Evolutionary conservation across 345 rosid genomes (phyloP), one percentile per base, ranked within the genome.

Genomic region (Reutealis trisperma): DNA sequence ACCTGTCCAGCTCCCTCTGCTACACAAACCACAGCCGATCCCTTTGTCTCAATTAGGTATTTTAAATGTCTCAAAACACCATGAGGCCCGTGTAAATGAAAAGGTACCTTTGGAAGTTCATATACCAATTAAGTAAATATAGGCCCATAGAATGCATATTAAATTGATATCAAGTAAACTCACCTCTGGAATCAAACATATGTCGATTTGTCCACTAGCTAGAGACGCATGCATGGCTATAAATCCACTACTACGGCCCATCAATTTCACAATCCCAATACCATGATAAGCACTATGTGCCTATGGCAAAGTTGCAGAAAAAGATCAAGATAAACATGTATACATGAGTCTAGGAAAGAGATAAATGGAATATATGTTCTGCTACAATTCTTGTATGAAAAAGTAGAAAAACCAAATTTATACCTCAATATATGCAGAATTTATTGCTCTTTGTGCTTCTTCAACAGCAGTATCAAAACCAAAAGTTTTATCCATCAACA

Each of bases 1-100:
- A 96, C 98, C 97, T 94, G 99, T 45, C 99, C 99, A 77, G 99
- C 98, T 86, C 99, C 98, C 89, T 96, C 99, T 45, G 98, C 99
- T 65, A 92, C 91, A 87, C 97, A 96, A 80, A 96, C 84, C 60
- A 96, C 99, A 82, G 97, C 98, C 0, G 98, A 96, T 76, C 99
- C 98, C 87, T 96, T 94, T 68, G 92, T 96, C 89, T 92, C 94
- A 77, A 96, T 84, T 34, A 96, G 87, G 82, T 92, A 94, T 77
- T 92, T 94, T 72, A 96, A 85, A 87, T 96, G 99, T 74, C 85
- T 86, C 80, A 96, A 67, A 63, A 96, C 91, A 71, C 99, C 99
- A 87, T 88, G 86, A 81, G 98, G 93, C 41, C 99, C 99, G 73
- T 92, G 89, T 59, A 96, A 86, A 82, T 83, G 78, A 76, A 94